Conservation (phyloP, 2,329 filamentous ascomycete species). For the Lomentospora prolificans region DNA sequence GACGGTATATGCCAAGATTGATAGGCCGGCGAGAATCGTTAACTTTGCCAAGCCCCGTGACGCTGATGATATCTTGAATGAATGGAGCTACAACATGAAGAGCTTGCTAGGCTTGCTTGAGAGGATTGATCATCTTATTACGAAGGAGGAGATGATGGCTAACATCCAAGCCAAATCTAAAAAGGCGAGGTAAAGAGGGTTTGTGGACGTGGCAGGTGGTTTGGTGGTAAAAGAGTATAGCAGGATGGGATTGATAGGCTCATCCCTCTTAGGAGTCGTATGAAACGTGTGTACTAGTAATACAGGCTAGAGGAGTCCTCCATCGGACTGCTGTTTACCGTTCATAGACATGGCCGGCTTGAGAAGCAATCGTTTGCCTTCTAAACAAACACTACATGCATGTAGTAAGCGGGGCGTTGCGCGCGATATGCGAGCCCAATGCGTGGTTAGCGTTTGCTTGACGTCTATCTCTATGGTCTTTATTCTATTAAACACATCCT, state of each 20-base stretch:
- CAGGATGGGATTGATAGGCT: not conserved
- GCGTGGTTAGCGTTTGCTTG: not conserved
- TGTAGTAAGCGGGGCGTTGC: no score
- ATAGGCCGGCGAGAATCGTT: slow-evolving; percentile 83
- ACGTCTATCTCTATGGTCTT: not conserved
- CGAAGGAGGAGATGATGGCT: slow-evolving; percentile 99
- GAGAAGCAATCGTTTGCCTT: not conserved
- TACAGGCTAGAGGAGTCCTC: slow-evolving; percentile 1
- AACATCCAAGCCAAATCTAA: slow-evolving; percentile 64
- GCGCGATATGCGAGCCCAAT: no score
- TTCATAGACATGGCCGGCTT: not conserved
- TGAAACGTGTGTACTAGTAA: slow-evolving; percentile 1
- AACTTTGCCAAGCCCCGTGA: slow-evolving; percentile 92
- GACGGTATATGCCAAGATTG: slow-evolving; percentile 96
- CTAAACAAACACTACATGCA: no score
- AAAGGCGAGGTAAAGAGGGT: slow-evolving; percentile 9
- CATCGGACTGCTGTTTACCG: not conserved
- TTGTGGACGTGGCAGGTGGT: not conserved
- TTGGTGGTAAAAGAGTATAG: not conserved
- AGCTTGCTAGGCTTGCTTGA: slow-evolving; percentile 75
- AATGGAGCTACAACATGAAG: slow-evolving; percentile 99
- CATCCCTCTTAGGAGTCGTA: not conserved
- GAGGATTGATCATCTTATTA: slow-evolving; percentile 94
- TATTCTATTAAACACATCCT: not conserved
- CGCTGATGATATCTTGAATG: slow-evolving; percentile 91